Percentiles rank a stretch among this genome's conserved stretches.
These are phyloP conservation scores for Rhinocladiella mackenziei DNA, from an alignment of 2,329 filamentous ascomycete genomes.

Conservation along the genomic window DNA sequence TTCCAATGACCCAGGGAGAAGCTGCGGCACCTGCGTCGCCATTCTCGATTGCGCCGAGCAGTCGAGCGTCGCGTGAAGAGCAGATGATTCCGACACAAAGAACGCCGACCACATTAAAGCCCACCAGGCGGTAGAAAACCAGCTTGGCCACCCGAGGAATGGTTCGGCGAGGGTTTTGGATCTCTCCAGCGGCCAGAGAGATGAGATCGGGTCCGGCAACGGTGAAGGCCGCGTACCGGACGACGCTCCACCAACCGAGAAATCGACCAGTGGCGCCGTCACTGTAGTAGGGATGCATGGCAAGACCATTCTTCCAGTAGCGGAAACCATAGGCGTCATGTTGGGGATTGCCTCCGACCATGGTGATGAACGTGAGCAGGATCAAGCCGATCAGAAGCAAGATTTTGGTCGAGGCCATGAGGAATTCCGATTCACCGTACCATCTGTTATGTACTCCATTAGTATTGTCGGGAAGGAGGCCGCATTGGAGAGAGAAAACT, in stretches of 20 bases:
- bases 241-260: slow-evolving; percentile 67
- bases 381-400: slow-evolving; percentile 65
- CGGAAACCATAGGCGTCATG: slow-evolving; percentile 68
- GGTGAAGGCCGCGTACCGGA: slow-evolving; percentile 64
- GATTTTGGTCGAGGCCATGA: slow-evolving; percentile 65
- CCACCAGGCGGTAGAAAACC: slow-evolving; percentile 71
- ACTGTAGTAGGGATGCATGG: slow-evolving; percentile 64
- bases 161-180: slow-evolving; percentile 63
- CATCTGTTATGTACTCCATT: slow-evolving; percentile 42
- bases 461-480: slow-evolving; percentile 45
- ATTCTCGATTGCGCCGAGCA: slow-evolving; percentile 56
- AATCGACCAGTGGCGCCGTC: slow-evolving; percentile 62
- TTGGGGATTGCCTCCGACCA: slow-evolving; percentile 73
- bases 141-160: slow-evolving; percentile 70
- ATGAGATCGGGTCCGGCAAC: slow-evolving; percentile 62
- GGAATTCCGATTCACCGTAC: slow-evolving; percentile 72
- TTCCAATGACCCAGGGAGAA: slow-evolving; percentile 70
- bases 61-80: slow-evolving; percentile 58
- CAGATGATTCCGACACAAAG: slow-evolving; percentile 66
- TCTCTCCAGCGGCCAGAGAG: slow-evolving; percentile 59
- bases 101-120: slow-evolving; percentile 71
- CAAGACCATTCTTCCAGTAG: slow-evolving; percentile 58
- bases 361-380: slow-evolving; percentile 71
- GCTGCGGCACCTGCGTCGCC: slow-evolving; percentile 61
- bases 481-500: neutral